Conservation (phyloP, 2,329 filamentous ascomycete genomes). For the Clarireedia paspali region DNA sequence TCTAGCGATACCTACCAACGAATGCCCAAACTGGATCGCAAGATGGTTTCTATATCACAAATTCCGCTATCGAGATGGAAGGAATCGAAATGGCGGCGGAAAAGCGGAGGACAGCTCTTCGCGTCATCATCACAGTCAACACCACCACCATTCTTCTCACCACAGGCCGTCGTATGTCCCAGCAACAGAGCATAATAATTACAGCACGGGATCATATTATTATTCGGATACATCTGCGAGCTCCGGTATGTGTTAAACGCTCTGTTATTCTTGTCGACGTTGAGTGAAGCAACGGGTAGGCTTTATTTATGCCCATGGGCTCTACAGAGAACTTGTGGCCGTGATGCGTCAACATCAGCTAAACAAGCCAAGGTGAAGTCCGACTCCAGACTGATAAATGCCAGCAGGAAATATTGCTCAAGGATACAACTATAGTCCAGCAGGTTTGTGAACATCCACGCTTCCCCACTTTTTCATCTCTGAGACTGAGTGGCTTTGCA, state of each 20-base stretch:
- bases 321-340: neutral
- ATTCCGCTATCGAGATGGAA: conserved; percentile 29
- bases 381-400: neutral
- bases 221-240: neutral
- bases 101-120: neutral
- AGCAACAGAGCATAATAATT: neutral
- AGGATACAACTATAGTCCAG: neutral
- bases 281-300: neutral
- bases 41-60: conserved; percentile 30
- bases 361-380: neutral
- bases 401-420: neutral
- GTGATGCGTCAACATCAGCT: neutral
- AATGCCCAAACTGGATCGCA: conserved; percentile 29
- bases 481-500: neutral
- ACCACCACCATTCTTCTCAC: neutral
- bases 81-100: conserved; percentile 19
- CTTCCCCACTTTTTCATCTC: neutral
- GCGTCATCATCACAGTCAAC: neutral
- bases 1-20: conserved; percentile 16
- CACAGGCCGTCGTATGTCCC: neutral
- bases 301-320: neutral
- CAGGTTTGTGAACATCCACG: neutral
- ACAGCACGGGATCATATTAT: neutral
- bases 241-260: conserved; percentile 1
- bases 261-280: neutral